Base-by-base conservation (phyloP, 192 early-diverging fungal species). In the Coemansia sp. region DNA sequence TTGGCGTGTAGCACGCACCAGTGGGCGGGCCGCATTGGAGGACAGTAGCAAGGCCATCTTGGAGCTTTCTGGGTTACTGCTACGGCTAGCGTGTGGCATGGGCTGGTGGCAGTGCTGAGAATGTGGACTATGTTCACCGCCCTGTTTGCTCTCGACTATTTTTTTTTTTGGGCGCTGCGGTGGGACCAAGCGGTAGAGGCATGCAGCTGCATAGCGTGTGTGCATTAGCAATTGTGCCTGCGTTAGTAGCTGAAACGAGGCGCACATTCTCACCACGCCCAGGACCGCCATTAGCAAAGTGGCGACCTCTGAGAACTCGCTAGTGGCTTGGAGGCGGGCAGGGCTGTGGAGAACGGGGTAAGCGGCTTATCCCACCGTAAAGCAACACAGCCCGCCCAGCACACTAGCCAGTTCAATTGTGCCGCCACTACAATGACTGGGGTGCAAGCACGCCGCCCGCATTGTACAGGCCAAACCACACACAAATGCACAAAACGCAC, bases 1-100 rank as follows among this genome's bases (percentile, higher is more conserved):
- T 50, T 19, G 42, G 47, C 47, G 1, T 2, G 11, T 30, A 3
- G 28, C 30, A 17, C 30, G 17, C 55, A 58, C 30, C 55, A 32
- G 30, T n/a, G 28, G 13, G 55, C 55, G 17, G 28, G 55, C 55
- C 6, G 17, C 28, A 33, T 35, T 33, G 55, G 55, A 58, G 30
- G 17, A 23, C 55, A 58, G 55, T 58, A 58, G 55, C 55, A 33
- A 32, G 47, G 6, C 47, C 47, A 50, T 50, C 47, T 23, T 21
- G 47, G 47, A 23, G 55, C 30, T 58, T 58, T 58, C 55, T 35
- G 55, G 4, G 30, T 58, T 58, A 58, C 55, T 58, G 55, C 55
- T 32, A 33, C 30, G 30, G 32, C 30, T 17, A n/a, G 55, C 7
- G 47, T 33, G 55, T 58, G 55, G 55, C 32, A 58, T 35, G 55